These are phyloP conservation scores for Backusella tuberculispora DNA, from an alignment of 192 early-diverging fungal species.

Conservation along the genomic window DNA sequence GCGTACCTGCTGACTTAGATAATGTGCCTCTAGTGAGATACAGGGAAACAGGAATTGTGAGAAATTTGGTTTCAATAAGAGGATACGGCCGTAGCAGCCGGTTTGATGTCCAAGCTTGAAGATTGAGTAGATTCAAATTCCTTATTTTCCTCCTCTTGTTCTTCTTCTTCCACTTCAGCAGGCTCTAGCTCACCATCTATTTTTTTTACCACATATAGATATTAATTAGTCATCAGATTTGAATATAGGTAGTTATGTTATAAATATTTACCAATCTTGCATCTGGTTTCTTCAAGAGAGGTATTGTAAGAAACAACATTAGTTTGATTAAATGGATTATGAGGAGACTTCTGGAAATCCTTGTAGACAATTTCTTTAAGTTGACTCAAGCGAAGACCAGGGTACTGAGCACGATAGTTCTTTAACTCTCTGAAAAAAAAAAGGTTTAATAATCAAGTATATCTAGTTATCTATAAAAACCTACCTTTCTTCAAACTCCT, in stretches of 20 bases:
- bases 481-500: slow-evolving; percentile 62
- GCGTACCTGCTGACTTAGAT: neutral
- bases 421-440: slow-evolving; percentile 58
- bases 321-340: slow-evolving; percentile 80
- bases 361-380: slow-evolving; percentile 82
- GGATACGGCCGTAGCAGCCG: neutral
- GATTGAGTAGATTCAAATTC: neutral
- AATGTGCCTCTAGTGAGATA: neutral
- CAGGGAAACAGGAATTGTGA: neutral
- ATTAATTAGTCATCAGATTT: neutral
- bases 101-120: neutral
- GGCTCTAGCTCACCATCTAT: slow-evolving; percentile 17
- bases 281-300: slow-evolving; percentile 54
- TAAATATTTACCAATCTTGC: slow-evolving; percentile 19
- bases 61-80: slow-evolving; percentile 12
- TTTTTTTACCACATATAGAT: neutral
- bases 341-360: slow-evolving; percentile 74
- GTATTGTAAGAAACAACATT: slow-evolving; percentile 74
- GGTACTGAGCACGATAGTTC: slow-evolving; percentile 76
- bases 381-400: slow-evolving; percentile 76
- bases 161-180: neutral
- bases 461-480: neutral
- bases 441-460: neutral
- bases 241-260: neutral
- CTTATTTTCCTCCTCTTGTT: neutral